A percentile compares a stretch with the other conserved stretches of the same genome.
Evolutionary conservation across 2,329 filamentous ascomycete species (phyloP).

Genomic region (Dichotomopilus funicola): DNA sequence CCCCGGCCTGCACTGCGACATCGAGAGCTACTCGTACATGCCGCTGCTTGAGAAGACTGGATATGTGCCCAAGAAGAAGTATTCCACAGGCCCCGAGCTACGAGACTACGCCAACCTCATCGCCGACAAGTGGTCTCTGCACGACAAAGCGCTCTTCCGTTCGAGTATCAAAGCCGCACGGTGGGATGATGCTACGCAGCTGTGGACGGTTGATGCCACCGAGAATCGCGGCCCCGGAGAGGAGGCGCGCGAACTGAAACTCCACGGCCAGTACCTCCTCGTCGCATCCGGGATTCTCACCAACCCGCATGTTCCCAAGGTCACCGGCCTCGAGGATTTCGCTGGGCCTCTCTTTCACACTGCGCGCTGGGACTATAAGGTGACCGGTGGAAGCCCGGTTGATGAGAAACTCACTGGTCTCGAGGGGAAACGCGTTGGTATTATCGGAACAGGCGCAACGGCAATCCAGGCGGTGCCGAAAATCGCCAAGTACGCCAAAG

Average conservation of each 20-base stretch:
- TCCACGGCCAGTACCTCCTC: conserved; percentile 36
- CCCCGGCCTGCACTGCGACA: conserved; percentile 48
- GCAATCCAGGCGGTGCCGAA: conserved; percentile 40
- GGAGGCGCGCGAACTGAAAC: conserved; percentile 25
- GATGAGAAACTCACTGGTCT: conserved; percentile 39
- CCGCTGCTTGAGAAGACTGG: conserved; percentile 54
- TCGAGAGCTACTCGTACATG: conserved; percentile 55
- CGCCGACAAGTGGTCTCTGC: conserved; percentile 38
- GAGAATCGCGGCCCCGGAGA: conserved; percentile 26
- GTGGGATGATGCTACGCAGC: conserved; percentile 35
- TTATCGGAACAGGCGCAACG: conserved; percentile 46
- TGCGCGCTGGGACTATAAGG: conserved; percentile 39
- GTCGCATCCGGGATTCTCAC: conserved; percentile 35
- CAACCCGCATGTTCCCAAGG: conserved; percentile 37
- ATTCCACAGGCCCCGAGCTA: conserved; percentile 34
- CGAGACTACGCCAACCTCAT: conserved; percentile 40
- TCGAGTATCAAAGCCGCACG: conserved; percentile 32
- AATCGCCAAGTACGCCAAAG: conserved; percentile 40
- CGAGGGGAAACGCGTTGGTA: conserved; percentile 39
- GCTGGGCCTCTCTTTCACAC: conserved; percentile 40
- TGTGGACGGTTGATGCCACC: conserved; percentile 20
- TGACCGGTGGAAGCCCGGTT: conserved; percentile 36
- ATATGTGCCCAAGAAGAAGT: conserved; percentile 48
- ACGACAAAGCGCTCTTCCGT: conserved; percentile 41
- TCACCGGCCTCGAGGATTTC: conserved; percentile 37